phyloP scores from a whole-genome alignment of 2,329 filamentous ascomycete genomes.

The Aspergillus novofumigatus region DNA sequence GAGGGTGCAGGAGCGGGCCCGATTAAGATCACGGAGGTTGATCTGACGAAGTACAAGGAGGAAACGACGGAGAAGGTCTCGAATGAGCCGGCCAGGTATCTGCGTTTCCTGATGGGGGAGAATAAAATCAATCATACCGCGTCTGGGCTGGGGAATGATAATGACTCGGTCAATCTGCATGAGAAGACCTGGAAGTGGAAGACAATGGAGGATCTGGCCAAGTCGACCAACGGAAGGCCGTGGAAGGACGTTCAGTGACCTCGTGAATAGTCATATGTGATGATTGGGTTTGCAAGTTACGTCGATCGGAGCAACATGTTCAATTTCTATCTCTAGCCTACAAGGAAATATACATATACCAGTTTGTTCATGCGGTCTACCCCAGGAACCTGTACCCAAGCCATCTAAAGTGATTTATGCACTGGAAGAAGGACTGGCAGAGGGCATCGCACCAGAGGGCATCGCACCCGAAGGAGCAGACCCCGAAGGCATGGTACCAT shows the following conservation, averaged over 20 bases:
- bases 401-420: not conserved
- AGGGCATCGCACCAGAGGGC: constrained; percentile 3
- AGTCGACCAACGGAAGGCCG: constrained; percentile 21
- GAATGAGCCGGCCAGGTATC: constrained; percentile 22
- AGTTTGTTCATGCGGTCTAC: not conserved
- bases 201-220: constrained; percentile 24
- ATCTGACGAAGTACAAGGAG: constrained; percentile 22
- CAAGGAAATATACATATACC: not conserved
- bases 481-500: constrained; percentile 4
- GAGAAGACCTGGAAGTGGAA: constrained; percentile 29
- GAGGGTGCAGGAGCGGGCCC: constrained; percentile 17
- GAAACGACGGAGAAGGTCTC: constrained; percentile 15
- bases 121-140: constrained; percentile 22
- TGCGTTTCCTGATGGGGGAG: constrained; percentile 35
- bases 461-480: constrained; percentile 11
- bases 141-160: constrained; percentile 22
- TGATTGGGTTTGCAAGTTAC: not conserved
- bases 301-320: not conserved
- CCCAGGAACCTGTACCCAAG: too few species aligned
- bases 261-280: not conserved
- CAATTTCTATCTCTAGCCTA: not conserved
- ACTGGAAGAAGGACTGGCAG: constrained; percentile 4
- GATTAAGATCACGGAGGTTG: constrained; percentile 21
- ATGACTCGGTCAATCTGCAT: constrained; percentile 27
- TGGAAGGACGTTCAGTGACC: constrained; percentile 18